These are phyloP conservation scores for Sphaerostilbella broomeana DNA, from an alignment of 2,329 filamentous ascomycete genomes.

Conservation along the genomic window DNA sequence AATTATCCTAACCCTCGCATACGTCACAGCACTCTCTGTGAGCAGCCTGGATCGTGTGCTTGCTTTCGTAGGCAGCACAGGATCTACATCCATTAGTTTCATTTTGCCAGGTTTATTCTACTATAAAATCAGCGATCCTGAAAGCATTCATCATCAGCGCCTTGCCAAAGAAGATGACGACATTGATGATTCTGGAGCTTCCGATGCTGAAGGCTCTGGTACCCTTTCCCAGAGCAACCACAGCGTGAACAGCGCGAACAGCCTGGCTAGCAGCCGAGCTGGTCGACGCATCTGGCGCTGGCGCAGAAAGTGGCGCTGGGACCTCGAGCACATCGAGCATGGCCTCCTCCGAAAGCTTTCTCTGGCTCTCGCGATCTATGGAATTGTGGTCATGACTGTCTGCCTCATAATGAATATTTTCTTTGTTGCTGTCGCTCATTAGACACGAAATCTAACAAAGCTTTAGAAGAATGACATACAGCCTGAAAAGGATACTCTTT, in stretches of 20 bases:
- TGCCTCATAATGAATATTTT: slow-evolving; percentile 83
- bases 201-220: slow-evolving; percentile 43
- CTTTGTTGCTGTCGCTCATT: slow-evolving; percentile 62
- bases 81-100: slow-evolving; percentile 92
- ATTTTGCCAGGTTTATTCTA: slow-evolving; percentile 95
- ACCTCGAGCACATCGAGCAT: slow-evolving; percentile 58
- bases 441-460: slow-evolving; percentile 20
- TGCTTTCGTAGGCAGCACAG: slow-evolving; percentile 91
- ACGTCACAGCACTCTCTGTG: slow-evolving; percentile 85
- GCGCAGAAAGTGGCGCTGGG: slow-evolving; percentile 53
- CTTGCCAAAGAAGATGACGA: slow-evolving; percentile 89
- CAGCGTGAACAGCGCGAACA: slow-evolving; percentile 37
- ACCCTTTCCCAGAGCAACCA: slow-evolving; percentile 39
- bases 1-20: slow-evolving; percentile 73
- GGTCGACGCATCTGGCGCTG: slow-evolving; percentile 39
- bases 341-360: slow-evolving; percentile 63
- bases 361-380: slow-evolving; percentile 74
- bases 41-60: slow-evolving; percentile 83
- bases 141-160: slow-evolving; percentile 78
- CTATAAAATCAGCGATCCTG: slow-evolving; percentile 92
- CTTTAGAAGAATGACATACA: neutral
- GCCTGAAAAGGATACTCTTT: neutral
- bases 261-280: slow-evolving; percentile 27
- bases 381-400: slow-evolving; percentile 78
- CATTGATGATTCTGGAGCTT: slow-evolving; percentile 50